Evolutionary conservation across 2,329 filamentous ascomycete genomes (phyloP), one percentile per base, ranked within the genome.

Genomic region (Trichophyton rubrum): DNA sequence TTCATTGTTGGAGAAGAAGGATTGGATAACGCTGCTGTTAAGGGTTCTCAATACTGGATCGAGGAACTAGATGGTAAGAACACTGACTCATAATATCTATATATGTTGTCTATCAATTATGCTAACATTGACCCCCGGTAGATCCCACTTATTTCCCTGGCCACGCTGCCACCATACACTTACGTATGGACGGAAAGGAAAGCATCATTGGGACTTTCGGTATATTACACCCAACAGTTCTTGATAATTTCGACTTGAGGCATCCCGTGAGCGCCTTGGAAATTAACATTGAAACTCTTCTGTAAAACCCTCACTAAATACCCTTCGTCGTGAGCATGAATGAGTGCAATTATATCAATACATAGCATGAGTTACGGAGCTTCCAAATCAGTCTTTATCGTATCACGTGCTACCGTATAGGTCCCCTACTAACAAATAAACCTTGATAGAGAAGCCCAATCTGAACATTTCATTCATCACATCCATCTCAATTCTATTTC

Each of bases 251-350:
- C 75, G 91, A 95, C 68, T 80, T 96, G 70, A 89, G 84, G 82
- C 90, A 91, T 79, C 92, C 93, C 47, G 90, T 95, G 68, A 96
- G 90, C 77, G 90, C 89, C 49, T 77, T 99, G 67, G 93, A 99
- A 79, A 82, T 99, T 72, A 96, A 97, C 75, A 83, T 97, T 35
- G 92, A 97, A 76, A 84, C 88, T 66, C 95, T 99, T 81, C 79
- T 96, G 77, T 96, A 66, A 72, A n/a, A 20, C 30, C 27, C 17
- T 53, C 17, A 3, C 49, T 17, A 40, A 7, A 38, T 55, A 49
- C 20, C n/a, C 8, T 24, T 55, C 13, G 51, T 35, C 3, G 51
- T 20, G 27, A 17, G 20, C 4, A 55, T 20, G 20, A 35, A 27
- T 15, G 20, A 27, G 11, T 15, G 13, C 3, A 51, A 51, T 13